Evolutionary conservation across 768 basidiomycete genomes (phyloP).

Genomic region (Pleurotus tuber-regium): DNA sequence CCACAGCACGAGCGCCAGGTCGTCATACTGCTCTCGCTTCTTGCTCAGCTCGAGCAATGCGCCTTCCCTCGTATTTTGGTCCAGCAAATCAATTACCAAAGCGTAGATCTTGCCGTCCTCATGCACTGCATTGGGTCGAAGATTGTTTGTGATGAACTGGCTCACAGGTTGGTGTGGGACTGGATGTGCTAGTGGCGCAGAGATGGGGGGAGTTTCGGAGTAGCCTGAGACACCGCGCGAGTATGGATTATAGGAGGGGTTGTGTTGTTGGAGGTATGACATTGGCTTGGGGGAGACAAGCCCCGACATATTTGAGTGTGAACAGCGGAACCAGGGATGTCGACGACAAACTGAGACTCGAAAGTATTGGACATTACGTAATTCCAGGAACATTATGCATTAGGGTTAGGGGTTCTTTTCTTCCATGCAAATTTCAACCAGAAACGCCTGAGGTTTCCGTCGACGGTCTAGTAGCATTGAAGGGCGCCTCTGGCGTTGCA

Average conservation of each 20-base stretch:
- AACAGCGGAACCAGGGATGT: not conserved
- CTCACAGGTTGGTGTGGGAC: slow-evolving; percentile 47
- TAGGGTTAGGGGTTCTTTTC: no score
- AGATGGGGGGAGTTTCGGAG: slow-evolving; percentile 62
- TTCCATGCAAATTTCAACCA: no score
- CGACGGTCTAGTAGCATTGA: no score
- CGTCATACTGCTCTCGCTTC: slow-evolving; percentile 98
- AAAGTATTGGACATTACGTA: no score
- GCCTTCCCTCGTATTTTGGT: slow-evolving; percentile 78
- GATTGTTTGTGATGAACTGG: slow-evolving; percentile 36
- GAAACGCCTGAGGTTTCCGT: no score
- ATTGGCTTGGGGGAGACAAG: slow-evolving; percentile 61
- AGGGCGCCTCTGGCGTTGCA: no score
- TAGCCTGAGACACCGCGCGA: slow-evolving; percentile 49
- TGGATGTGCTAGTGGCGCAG: slow-evolving; percentile 53
- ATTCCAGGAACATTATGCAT: no score
- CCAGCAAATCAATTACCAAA: slow-evolving; percentile 85
- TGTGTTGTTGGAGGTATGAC: slow-evolving; percentile 59
- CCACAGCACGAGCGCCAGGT: slow-evolving; percentile 96
- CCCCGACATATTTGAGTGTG: slow-evolving; percentile 46
- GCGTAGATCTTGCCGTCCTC: slow-evolving; percentile 80
- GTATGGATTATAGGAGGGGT: slow-evolving; percentile 59
- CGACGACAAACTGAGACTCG: no score
- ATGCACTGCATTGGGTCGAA: slow-evolving; percentile 30
- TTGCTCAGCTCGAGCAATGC: slow-evolving; percentile 96